Conservation (phyloP, 352 stramenopile genomes). For the Aphanomyces euteiches region DNA sequence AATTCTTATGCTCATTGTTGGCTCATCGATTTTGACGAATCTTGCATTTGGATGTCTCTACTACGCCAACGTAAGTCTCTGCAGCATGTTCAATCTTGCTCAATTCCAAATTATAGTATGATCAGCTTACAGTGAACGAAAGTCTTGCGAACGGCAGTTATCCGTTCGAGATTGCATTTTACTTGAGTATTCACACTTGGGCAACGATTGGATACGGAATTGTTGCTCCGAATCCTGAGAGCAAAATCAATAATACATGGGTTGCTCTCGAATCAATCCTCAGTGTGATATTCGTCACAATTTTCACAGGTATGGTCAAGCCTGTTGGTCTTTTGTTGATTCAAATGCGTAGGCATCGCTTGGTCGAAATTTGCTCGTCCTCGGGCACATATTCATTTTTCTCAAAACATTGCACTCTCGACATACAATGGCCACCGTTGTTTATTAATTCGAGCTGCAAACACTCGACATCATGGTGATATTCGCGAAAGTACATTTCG, state of each 20-base stretch:
- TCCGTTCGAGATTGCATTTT: constrained; percentile 67
- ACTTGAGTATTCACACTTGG: constrained; percentile 76
- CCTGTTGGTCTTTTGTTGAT: background rate
- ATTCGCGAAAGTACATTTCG: constrained; percentile 83
- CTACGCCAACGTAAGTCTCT: constrained; percentile 31
- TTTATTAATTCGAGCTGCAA: constrained; percentile 72
- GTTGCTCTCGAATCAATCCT: constrained; percentile 75
- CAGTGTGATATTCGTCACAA: constrained; percentile 73
- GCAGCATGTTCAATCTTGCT: too few species aligned
- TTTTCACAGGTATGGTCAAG: constrained; percentile 50
- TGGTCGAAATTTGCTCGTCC: constrained; percentile 83
- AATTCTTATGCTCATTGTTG: constrained; percentile 68
- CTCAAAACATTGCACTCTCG: constrained; percentile 59
- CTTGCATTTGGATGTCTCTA: constrained; percentile 59
- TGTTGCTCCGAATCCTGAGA: constrained; percentile 47
- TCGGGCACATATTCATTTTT: constrained; percentile 80
- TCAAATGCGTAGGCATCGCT: constrained; percentile 41
- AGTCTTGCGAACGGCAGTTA: constrained; percentile 8
- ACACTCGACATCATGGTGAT: constrained; percentile 74
- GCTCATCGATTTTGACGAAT: constrained; percentile 66
- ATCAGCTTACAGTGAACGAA: constrained; percentile 39
- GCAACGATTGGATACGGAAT: constrained; percentile 81
- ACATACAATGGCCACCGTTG: constrained; percentile 74
- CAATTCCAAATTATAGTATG: constrained; percentile 33
- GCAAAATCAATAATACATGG: constrained; percentile 68